These are phyloP conservation scores for Rhynchospora tenuis DNA, from an alignment of 176 grass and related monocot species.

Conservation along the genomic window DNA sequence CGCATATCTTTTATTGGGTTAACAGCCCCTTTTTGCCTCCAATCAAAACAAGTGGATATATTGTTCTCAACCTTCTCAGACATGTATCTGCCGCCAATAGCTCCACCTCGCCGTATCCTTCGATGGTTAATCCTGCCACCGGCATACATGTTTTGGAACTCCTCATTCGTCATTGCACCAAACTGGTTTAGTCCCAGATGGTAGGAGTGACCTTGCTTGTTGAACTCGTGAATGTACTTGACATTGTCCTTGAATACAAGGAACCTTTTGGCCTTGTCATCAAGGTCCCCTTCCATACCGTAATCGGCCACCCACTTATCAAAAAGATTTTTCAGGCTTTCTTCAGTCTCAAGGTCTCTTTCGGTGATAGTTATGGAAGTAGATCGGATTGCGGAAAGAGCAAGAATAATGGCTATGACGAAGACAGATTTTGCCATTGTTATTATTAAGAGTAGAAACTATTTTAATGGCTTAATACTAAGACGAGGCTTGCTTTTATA, in stretches of 20 bases:
- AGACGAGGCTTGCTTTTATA: neutral
- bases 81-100: neutral
- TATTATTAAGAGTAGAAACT: neutral
- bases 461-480: neutral
- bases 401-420: neutral
- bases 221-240: conserved; percentile 27
- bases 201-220: conserved; percentile 13
- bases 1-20: neutral
- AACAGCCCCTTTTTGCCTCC: neutral
- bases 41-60: neutral
- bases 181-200: neutral
- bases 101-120: neutral
- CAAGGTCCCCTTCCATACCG: neutral
- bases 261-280: conserved; percentile 23
- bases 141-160: neutral
- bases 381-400: neutral
- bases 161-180: neutral
- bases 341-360: conserved; percentile 9
- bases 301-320: conserved; percentile 20
- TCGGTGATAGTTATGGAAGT: conserved; percentile 3
- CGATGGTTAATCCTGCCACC: neutral
- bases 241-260: conserved; percentile 21
- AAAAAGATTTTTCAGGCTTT: conserved; percentile 20
- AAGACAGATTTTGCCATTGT: neutral
- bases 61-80: neutral